Conservation (phyloP, 306 rosid species). For the Lablab purpureus region DNA sequence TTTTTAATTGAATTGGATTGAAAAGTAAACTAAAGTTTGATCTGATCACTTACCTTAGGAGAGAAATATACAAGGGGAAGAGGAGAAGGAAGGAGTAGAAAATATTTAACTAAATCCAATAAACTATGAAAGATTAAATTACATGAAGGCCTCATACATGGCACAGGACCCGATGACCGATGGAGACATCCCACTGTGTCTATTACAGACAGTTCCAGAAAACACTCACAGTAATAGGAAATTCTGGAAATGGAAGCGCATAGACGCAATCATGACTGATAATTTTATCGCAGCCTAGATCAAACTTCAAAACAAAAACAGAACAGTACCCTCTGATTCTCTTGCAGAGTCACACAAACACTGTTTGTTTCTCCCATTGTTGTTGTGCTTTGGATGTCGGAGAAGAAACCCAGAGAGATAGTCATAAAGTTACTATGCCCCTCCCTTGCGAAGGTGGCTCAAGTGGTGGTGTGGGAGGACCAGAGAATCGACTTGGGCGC, state of each 20-base stretch:
- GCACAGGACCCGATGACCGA: not conserved
- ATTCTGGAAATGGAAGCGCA: not conserved
- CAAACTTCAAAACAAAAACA: not conserved
- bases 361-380: not conserved
- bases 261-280: not conserved
- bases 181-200: too few relatives aligned
- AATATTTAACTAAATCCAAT: too few relatives aligned
- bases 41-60: too few relatives aligned
- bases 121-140: too few relatives aligned
- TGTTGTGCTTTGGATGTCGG: not conserved
- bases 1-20: too few relatives aligned
- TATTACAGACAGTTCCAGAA: conserved; percentile 22
- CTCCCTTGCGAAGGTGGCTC: conserved; percentile 50
- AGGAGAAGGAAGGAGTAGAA: too few relatives aligned
- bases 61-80: too few relatives aligned
- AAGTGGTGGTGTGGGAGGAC: conserved; percentile 51
- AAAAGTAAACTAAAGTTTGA: too few relatives aligned
- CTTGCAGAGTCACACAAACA: not conserved
- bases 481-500: conserved; percentile 73
- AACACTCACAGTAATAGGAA: not conserved
- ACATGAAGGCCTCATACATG: not conserved
- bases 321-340: not conserved
- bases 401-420: conserved; percentile 38
- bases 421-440: conserved; percentile 67
- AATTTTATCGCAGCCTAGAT: not conserved